Percentiles rank a stretch among this genome's conserved stretches.
Evolutionary conservation across 208 protist species (phyloP).

Genomic region (Sergeia podlipaevii): DNA sequence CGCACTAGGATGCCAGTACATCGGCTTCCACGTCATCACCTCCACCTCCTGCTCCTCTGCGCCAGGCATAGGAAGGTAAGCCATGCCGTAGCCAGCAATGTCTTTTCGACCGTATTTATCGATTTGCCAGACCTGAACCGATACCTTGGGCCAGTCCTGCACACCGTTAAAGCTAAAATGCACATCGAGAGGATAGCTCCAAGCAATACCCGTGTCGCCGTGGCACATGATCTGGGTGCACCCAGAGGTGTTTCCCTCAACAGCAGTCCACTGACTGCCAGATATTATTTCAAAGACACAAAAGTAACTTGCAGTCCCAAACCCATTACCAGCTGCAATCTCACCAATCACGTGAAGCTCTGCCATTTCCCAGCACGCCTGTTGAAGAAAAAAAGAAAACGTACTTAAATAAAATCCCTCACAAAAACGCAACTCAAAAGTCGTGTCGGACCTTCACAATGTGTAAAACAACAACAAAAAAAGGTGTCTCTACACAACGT

Average conservation of each 20-base stretch:
- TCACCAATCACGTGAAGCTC: conserved; percentile 89
- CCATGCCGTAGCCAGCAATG: conserved; percentile 81
- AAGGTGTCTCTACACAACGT: no score
- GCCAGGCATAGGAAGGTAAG: conserved; percentile 68
- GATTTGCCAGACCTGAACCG: conserved; percentile 85
- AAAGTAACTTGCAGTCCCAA: conserved; percentile 62
- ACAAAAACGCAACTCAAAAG: conserved; percentile 7
- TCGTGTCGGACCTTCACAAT: background rate
- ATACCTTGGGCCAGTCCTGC: conserved; percentile 88
- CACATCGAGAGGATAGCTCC: conserved; percentile 84
- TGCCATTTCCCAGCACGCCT: conserved; percentile 26
- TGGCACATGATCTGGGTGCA: conserved; percentile 81
- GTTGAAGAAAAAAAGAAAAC: background rate
- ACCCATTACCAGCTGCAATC: conserved; percentile 55
- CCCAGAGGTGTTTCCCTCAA: conserved; percentile 68
- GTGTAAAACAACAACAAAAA: no score
- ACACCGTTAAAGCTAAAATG: conserved; percentile 71
- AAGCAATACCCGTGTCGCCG: conserved; percentile 41
- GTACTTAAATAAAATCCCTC: background rate
- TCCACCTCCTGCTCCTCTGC: conserved; percentile 59
- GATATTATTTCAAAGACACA: conserved; percentile 79
- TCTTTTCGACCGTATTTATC: conserved; percentile 86
- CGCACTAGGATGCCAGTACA: conserved; percentile 67
- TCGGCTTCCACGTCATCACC: conserved; percentile 73
- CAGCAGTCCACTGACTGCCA: conserved; percentile 62